Evolutionary conservation across 306 rosid genomes (phyloP), one percentile per base, ranked within the genome.

Genomic region (Lathyrus tuberosus): DNA sequence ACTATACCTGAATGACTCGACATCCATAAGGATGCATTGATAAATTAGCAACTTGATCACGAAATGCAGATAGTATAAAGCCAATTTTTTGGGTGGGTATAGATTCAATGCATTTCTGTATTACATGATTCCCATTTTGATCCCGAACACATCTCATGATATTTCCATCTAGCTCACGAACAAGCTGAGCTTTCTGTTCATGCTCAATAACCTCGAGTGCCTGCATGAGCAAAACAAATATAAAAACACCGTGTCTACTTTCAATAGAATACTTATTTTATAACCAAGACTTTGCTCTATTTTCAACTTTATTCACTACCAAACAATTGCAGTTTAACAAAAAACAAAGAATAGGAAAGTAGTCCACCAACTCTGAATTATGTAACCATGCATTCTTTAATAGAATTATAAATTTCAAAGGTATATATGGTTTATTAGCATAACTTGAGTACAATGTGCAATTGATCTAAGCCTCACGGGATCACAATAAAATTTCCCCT

Each of bases 41-140:
- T 54, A 85, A 75, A 46, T 6, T 51, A 24, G 89, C 77, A 43
- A 85, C 86, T 62, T 85, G 86, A 57, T 83, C 79, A 10, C 70
- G 83, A 40, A 85, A 85, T 14, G 89, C 86, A 77, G 89, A 76
- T 76, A 85, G 76, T 67, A 82, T 79, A 58, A 85, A 85, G 62
- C 63, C 79, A 51, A 85, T 74, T 15, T 46, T 82, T 62, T 74
- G 62, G 4, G 86, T 82, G 63, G 86, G 85, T 56, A 85, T 80
- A 56, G 83, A 77, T 80, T 85, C 89, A 44, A 85, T 77, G 79
- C 89, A 85, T 75, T 85, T 85, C 74, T 85, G 89, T 79, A 85
- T 85, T 73, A 85, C 89, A 82, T 85, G 89, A 80, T 85, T 85
- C 77, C 89, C 89, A 30, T 82, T 85, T 71, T 85, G 89, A 67